Base-by-base conservation (phyloP, 768 basidiomycete species). In the Mycena galopus region DNA sequence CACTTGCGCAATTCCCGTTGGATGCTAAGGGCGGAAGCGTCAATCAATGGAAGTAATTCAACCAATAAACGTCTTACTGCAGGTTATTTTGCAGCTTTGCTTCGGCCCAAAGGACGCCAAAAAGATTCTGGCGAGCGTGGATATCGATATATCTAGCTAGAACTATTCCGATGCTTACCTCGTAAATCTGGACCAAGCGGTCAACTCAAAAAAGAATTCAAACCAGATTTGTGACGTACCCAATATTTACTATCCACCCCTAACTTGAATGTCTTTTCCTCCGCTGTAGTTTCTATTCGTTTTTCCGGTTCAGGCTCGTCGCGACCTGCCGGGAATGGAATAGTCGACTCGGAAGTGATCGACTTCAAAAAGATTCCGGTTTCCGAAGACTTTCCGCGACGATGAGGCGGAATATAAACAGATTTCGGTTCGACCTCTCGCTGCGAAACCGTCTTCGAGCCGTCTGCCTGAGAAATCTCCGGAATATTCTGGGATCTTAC, bases 91-190 rank as follows among this genome's bases (percentile, higher is more conserved):
- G 68, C 5, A 32, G 25, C 55, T 69, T 63, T 14, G 68, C 53
- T 19, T 69, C 39, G n/a, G 68, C 47, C 61, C 68, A 69, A 63
- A 69, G 60, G 23, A 69, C 60, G 0, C 23, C 29, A 6, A 69
- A 29, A 32, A 69, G 68, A 50, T 63, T 63, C 68, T 69, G 19
- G 21, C 23, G 4, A 5, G 9, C 25, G 23, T 63, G 30, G 17
- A 11, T 32, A 11, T 16, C 4, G 7, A 32, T 35, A 19, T 11
- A 16, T 53, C 29, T 21, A 3, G 11, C 30, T 19, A 11, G 44
- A 23, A 21, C 6, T 17, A 30, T 27, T n/a, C 9, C 4, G 2
- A 35, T 21, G 25, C n/a, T 37, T 9, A 29, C 68, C 68, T 62
- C 55, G 42, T 63, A 63, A 7, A 69, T 63, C 68, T 69, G 33